phyloP scores from a whole-genome alignment of 305 asterid species.

The Coffea humblotiana region DNA sequence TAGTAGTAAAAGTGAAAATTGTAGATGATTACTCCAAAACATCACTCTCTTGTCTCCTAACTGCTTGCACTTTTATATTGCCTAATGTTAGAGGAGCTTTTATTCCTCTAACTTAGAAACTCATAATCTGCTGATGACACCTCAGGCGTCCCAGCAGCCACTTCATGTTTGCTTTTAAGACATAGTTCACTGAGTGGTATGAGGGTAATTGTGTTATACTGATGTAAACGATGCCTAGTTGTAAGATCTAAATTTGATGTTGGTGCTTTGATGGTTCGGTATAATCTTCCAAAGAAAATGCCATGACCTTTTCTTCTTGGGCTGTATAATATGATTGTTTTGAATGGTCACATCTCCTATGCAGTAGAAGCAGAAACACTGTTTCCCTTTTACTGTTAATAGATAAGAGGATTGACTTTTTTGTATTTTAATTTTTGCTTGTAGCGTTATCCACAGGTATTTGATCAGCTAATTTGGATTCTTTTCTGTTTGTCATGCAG shows the following conservation, averaged over 20 bases:
- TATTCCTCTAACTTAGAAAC: background rate
- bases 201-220: background rate
- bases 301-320: background rate
- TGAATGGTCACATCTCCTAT: background rate
- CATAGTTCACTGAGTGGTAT: background rate
- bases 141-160: background rate
- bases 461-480: slow-evolving; percentile 8
- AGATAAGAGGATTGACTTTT: background rate
- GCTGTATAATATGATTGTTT: background rate
- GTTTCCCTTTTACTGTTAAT: background rate
- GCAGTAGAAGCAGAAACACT: no score
- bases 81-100: background rate
- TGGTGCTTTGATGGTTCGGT: background rate
- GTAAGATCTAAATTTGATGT: background rate
- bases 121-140: background rate
- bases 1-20: background rate
- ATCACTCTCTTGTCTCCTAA: background rate
- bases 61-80: background rate
- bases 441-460: background rate
- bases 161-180: background rate
- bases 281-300: background rate
- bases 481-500: slow-evolving; percentile 42
- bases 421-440: no score
- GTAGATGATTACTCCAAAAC: background rate
- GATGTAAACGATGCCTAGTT: background rate